phyloP scores from a whole-genome alignment of 805 yeast genomes.

The Clavispora vitiphila region DNA sequence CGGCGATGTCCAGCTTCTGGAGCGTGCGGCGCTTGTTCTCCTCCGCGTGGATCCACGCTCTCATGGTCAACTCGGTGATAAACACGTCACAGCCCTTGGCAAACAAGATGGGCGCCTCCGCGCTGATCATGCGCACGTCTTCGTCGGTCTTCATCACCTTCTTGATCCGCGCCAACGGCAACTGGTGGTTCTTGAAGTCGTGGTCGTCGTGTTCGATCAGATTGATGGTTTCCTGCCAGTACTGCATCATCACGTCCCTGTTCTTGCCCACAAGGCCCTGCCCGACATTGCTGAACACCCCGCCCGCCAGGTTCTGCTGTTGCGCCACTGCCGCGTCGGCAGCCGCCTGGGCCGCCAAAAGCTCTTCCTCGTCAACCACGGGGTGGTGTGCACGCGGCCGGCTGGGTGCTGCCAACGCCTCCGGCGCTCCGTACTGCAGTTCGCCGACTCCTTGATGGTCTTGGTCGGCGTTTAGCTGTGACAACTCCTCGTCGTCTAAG shows the following conservation, averaged over 20 bases:
- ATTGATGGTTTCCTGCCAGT: slow-evolving; percentile 97
- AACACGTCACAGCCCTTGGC: slow-evolving; percentile 98
- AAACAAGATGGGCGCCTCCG: slow-evolving; percentile 95
- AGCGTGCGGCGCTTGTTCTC: slow-evolving; percentile 91
- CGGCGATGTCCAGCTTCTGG: slow-evolving; percentile 91
- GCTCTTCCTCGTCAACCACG: slow-evolving; percentile 37
- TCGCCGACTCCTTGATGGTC: slow-evolving; percentile 15
- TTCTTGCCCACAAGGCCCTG: slow-evolving; percentile 49
- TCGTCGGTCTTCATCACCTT: slow-evolving; percentile 98
- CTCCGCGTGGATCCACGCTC: slow-evolving; percentile 99
- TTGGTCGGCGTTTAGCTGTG: slow-evolving; percentile 15
- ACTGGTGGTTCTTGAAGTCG: slow-evolving; percentile 88
- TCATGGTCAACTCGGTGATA: slow-evolving; percentile 94
- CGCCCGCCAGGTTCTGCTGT: slow-evolving; percentile 41
- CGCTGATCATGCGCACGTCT: slow-evolving; percentile 95
- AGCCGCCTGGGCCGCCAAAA: slow-evolving; percentile 42
- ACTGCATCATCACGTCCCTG: slow-evolving; percentile 86
- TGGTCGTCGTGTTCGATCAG: slow-evolving; percentile 83
- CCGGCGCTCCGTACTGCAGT: slow-evolving; percentile 6
- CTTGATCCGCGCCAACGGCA: slow-evolving; percentile 93
- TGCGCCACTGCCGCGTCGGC: slow-evolving; percentile 45
- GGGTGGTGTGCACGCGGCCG: slow-evolving; percentile 5
- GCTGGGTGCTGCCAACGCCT: background rate
- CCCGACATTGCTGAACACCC: slow-evolving; percentile 84
- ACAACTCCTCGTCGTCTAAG: slow-evolving; percentile 25